Evolutionary conservation across 495 filamentous ascomycete genomes (phyloP), one percentile per base, ranked within the genome.

Genomic region (Friedmanniomyces endolithicus): DNA sequence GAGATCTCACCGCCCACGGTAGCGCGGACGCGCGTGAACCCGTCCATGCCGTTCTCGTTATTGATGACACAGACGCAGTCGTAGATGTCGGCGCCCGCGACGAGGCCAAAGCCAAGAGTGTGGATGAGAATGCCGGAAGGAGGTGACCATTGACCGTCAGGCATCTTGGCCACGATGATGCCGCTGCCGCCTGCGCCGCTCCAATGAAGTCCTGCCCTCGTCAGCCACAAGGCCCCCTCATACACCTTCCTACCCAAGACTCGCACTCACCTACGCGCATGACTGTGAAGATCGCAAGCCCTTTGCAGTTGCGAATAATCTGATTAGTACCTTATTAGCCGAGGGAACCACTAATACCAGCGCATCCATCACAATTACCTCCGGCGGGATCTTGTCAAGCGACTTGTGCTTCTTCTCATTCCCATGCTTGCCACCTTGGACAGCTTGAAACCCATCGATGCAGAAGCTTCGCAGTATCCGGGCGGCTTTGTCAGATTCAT

Each of bases 61-160:
- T 92, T 94, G 66, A 94, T 89, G 4, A 95, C 81, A 0, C 94
- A 76, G 17, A 94, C 82, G 65, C 87, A 92, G 64, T 95, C 89
- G 73, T 94, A 95, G 52, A 94, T 86, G 59, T 95, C 88, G 29
- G 90, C 86, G 2, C 87, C 88, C 1, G 88, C 82, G 25, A 90
- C 72, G 62, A 95, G 94, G 19, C 87, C 87, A 29, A 90, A 70
- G 6, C 82, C 87, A 0, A 85, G 79, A 0, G 88, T 92, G 64
- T 94, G 87, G 37, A 94, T 75, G 67, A 94, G 73, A 58, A 95
- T 87, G 29, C 85, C 88, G 11, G 86, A 88, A 2, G 89, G 89
- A 6, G 87, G 85, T 50, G 85, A 90, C 89, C 89, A 95, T 64
- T 80, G 80, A 2, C 88, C 87, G 53, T 89, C 84, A 24, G 83